A percentile compares a stretch with the other conserved stretches of the same genome.
Conservation (phyloP, 108 stramenopile species). For the Hondaea fermentalgiana region DNA sequence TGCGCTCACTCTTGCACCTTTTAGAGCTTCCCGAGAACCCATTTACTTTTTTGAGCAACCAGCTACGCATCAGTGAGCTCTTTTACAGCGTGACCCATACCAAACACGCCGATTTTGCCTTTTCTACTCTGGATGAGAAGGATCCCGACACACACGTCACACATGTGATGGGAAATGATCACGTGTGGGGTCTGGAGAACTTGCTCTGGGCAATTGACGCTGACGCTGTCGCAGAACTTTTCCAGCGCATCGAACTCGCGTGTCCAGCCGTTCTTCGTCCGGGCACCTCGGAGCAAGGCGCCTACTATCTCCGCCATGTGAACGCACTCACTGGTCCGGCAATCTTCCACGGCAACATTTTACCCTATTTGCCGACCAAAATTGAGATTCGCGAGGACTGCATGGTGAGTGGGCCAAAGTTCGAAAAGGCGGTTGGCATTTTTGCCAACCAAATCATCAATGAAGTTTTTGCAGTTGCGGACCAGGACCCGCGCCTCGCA, state of each 20-base stretch:
- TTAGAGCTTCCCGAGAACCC: constrained; percentile 10
- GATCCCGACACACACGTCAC: background rate
- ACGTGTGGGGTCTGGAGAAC: background rate
- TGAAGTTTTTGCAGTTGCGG: background rate
- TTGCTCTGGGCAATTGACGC: background rate
- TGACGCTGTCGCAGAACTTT: background rate
- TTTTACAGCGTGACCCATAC: background rate
- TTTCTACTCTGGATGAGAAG: background rate
- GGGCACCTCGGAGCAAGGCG: background rate
- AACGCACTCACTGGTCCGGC: background rate
- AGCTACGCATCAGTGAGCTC: background rate
- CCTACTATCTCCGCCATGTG: background rate
- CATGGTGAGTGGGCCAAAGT: background rate
- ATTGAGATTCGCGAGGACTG: background rate
- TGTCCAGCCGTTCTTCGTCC: background rate
- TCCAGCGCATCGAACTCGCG: background rate
- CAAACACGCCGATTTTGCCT: background rate
- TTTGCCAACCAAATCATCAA: background rate
- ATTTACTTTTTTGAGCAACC: background rate
- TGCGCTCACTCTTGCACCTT: background rate
- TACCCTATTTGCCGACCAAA: background rate
- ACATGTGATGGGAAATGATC: background rate
- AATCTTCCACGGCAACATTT: background rate
- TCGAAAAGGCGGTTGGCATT: background rate
- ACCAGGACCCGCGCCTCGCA: background rate